phyloP scores from a whole-genome alignment of 2,329 filamentous ascomycete species.

The Cytospora leucostoma region DNA sequence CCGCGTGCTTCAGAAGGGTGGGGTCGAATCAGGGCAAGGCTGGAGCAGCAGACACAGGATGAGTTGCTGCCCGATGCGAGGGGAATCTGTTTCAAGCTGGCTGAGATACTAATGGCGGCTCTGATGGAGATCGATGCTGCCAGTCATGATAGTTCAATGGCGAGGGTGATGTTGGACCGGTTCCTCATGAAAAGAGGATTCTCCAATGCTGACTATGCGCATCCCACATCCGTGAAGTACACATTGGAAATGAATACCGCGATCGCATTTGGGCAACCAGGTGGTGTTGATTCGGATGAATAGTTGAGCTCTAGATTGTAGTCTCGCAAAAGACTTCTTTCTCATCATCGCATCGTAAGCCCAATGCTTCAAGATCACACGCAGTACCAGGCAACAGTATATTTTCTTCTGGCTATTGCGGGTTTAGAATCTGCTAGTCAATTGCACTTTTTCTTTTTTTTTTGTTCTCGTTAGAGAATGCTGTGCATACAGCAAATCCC shows the following conservation, averaged over 20 bases:
- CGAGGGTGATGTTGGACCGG: constrained; percentile 43
- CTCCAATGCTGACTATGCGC: not conserved
- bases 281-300: not conserved
- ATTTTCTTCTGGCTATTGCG: not conserved
- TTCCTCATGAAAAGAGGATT: constrained; percentile 40
- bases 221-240: not conserved
- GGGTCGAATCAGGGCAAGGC: constrained; percentile 40
- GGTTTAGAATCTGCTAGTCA: not conserved
- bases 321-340: not conserved
- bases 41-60: constrained; percentile 40
- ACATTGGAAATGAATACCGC: constrained; percentile 2
- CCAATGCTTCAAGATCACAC: not conserved
- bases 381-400: not conserved
- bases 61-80: constrained; percentile 50
- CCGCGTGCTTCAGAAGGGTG: constrained; percentile 42
- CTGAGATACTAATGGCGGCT: constrained; percentile 47
- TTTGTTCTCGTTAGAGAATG: not conserved
- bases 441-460: not conserved
- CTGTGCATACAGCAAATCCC: not conserved
- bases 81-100: constrained; percentile 45
- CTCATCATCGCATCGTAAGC: not conserved
- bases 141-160: constrained; percentile 40
- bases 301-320: constrained; percentile 1
- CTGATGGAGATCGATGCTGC: constrained; percentile 45
- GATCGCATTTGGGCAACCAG: constrained; percentile 8